Evolutionary conservation across 805 yeast genomes (phyloP).

Genomic region (Jamesozyma spencerorum): DNA sequence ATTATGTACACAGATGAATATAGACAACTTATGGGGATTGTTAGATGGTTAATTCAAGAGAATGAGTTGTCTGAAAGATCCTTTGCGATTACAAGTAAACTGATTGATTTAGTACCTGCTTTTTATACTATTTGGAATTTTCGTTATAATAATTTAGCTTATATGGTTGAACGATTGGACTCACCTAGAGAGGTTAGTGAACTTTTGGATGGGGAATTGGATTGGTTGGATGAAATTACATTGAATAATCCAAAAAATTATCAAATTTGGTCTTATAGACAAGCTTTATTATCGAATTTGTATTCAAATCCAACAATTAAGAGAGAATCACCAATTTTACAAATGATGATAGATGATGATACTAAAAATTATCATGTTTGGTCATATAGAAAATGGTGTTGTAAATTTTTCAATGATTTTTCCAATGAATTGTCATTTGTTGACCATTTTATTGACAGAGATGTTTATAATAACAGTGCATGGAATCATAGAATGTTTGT

Average conservation of each 20-base stretch:
- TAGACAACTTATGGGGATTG: slow-evolving; percentile 46
- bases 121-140: slow-evolving; percentile 88
- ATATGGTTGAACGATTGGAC: slow-evolving; percentile 27
- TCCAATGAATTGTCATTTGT: slow-evolving; percentile 45
- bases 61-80: slow-evolving; percentile 68
- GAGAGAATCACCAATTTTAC: slow-evolving; percentile 58
- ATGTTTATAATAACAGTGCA: slow-evolving; percentile 82
- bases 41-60: slow-evolving; percentile 48
- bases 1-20: slow-evolving; percentile 70
- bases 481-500: slow-evolving; percentile 82
- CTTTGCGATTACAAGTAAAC: slow-evolving; percentile 50
- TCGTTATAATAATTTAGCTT: slow-evolving; percentile 43
- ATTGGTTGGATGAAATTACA: slow-evolving; percentile 74
- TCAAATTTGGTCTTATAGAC: slow-evolving; percentile 95
- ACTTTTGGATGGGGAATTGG: slow-evolving; percentile 43
- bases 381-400: slow-evolving; percentile 85
- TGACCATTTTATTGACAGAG: slow-evolving; percentile 41
- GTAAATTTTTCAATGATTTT: slow-evolving; percentile 44
- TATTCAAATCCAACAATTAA: slow-evolving; percentile 25
- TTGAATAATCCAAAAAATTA: slow-evolving; percentile 78
- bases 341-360: slow-evolving; percentile 66
- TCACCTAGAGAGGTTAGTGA: background rate
- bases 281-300: slow-evolving; percentile 41
- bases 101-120: slow-evolving; percentile 68
- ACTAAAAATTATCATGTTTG: slow-evolving; percentile 93